phyloP scores from a whole-genome alignment of 768 basidiomycete species.

The Tylopilus sp. region DNA sequence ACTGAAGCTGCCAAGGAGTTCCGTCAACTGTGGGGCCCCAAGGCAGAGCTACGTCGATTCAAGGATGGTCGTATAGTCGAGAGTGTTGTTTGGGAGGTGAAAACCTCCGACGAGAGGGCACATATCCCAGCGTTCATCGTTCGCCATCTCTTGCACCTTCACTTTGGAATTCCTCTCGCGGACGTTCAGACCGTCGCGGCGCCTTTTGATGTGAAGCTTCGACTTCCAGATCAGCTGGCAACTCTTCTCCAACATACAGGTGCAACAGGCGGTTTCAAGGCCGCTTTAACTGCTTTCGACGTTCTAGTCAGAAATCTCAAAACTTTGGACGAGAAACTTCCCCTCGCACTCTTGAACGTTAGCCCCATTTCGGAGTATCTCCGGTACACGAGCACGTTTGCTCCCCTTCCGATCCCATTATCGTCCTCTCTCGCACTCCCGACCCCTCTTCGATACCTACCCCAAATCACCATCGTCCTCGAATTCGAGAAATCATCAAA shows the following conservation, averaged over 20 bases:
- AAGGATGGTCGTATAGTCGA: conserved; percentile 92
- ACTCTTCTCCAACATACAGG: conserved; percentile 34
- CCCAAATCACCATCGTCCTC: conserved; percentile 69
- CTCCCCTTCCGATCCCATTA: conserved; percentile 67
- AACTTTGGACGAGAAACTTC: conserved; percentile 64
- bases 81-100: conserved; percentile 95
- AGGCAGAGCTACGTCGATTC: conserved; percentile 90
- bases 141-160: conserved; percentile 66
- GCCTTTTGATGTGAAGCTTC: conserved; percentile 54
- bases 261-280: conserved; percentile 58
- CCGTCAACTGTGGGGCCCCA: conserved; percentile 86
- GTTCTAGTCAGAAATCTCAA: conserved; percentile 72
- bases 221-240: conserved; percentile 55
- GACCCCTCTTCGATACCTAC: conserved; percentile 58
- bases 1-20: conserved; percentile 54
- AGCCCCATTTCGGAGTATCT: conserved; percentile 70
- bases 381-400: conserved; percentile 81
- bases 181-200: conserved; percentile 57
- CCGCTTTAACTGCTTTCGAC: conserved; percentile 77
- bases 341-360: conserved; percentile 73
- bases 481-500: conserved; percentile 90
- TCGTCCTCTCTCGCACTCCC: conserved; percentile 52
- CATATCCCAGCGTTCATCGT: conserved; percentile 76
- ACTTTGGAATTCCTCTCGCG: conserved; percentile 63
- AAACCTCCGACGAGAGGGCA: conserved; percentile 73